A percentile compares a stretch with the other conserved stretches of the same genome.
These are phyloP conservation scores for Eucalyptus marginata DNA, from an alignment of 345 rosid genomes.

Conservation along the genomic window DNA sequence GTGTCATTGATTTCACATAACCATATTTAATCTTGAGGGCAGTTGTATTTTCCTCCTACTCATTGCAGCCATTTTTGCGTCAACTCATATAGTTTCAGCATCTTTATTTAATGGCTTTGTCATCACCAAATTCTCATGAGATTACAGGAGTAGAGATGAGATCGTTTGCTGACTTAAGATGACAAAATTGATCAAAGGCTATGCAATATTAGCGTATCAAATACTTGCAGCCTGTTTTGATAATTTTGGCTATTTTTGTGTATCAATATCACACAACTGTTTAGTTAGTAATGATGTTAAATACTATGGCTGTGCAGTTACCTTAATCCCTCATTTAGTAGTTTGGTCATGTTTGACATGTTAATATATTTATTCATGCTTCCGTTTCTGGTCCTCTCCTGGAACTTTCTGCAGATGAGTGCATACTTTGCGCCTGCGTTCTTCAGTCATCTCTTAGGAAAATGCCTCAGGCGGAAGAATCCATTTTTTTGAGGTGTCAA, in stretches of 20 bases:
- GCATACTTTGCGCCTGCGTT: conserved; percentile 92
- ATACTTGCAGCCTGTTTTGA: neutral
- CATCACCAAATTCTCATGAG: neutral
- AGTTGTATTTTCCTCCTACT: neutral
- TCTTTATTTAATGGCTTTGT: neutral
- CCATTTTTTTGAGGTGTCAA: conserved; percentile 51
- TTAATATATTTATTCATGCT: neutral
- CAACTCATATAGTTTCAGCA: neutral
- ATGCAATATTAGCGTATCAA: neutral
- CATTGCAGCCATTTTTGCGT: neutral
- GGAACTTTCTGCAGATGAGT: conserved; percentile 58
- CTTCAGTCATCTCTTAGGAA: conserved; percentile 81
- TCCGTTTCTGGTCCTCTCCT: neutral
- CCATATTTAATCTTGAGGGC: neutral
- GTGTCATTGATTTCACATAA: neutral
- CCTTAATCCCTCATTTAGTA: neutral
- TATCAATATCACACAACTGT: neutral
- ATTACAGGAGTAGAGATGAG: neutral
- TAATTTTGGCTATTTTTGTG: neutral
- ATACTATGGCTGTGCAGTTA: too few species aligned
- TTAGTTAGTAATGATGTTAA: neutral
- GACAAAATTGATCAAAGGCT: neutral
- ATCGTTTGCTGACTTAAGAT: neutral
- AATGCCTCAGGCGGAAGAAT: conserved; percentile 54
- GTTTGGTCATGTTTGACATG: neutral